These are phyloP conservation scores for Cinchona pubescens DNA, from an alignment of 257 asterid genomes.

Conservation along the genomic window DNA sequence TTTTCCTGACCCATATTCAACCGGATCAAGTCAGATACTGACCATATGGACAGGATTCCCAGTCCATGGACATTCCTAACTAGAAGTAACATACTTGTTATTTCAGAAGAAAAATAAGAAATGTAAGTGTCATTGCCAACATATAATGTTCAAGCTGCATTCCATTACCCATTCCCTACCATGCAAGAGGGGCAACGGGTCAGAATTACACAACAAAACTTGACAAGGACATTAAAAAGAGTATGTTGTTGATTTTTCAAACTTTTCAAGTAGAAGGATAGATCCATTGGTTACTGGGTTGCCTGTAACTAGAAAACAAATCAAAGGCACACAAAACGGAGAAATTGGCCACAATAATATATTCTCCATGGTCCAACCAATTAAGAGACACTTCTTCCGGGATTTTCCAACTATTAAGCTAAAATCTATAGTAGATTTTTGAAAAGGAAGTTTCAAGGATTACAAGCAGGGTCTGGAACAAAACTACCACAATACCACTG, in stretches of 20 bases:
- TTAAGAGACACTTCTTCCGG: background rate
- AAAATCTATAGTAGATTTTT: background rate
- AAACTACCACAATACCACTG: background rate
- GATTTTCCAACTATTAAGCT: background rate
- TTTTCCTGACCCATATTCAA: too few species aligned
- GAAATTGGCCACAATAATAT: background rate
- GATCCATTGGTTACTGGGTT: background rate
- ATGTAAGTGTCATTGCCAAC: background rate
- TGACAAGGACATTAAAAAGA: background rate
- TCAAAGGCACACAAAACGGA: background rate
- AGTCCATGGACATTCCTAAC: too few species aligned
- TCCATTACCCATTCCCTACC: background rate
- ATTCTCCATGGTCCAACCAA: background rate
- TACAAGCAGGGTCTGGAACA: background rate
- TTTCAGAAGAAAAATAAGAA: background rate
- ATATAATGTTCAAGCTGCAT: too few species aligned
- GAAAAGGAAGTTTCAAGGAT: background rate
- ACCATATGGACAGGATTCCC: too few species aligned
- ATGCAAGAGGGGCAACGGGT: background rate
- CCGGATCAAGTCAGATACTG: too few species aligned
- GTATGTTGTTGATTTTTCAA: background rate
- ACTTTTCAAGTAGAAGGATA: background rate
- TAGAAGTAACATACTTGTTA: background rate
- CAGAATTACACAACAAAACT: background rate
- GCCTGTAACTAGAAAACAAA: background rate